Conservation (phyloP, 2,329 filamentous ascomycete genomes). For the Escovopsis sp. region DNA sequence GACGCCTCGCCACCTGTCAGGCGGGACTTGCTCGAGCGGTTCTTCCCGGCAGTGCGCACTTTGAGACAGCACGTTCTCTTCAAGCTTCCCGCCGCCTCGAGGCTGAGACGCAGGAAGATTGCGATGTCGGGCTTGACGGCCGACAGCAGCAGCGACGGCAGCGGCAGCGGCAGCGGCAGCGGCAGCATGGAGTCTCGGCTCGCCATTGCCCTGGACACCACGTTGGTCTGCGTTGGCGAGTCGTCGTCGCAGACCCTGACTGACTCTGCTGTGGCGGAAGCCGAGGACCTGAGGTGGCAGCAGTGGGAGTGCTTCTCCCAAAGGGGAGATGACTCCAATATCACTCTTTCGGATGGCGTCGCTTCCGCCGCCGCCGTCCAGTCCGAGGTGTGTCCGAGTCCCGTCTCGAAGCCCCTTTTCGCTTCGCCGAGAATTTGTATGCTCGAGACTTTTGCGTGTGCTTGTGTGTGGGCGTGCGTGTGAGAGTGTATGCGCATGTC, state of each 20-base stretch:
- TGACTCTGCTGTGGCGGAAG: background rate
- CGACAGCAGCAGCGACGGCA: conserved; percentile 12
- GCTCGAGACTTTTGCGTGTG: too few species aligned
- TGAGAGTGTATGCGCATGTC: too few species aligned
- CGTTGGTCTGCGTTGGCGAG: conserved; percentile 41
- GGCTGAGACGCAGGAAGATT: conserved; percentile 42
- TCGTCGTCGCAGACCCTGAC: background rate
- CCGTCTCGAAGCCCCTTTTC: too few species aligned
- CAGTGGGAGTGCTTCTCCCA: conserved; percentile 49
- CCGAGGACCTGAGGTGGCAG: conserved; percentile 29
- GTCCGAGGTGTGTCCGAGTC: conserved; percentile 46
- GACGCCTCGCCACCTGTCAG: conserved; percentile 15
- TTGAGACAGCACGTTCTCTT: conserved; percentile 56
- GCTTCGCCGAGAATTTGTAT: too few species aligned
- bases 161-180: too few species aligned
- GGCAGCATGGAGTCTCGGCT: conserved; percentile 27
- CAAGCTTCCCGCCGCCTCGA: conserved; percentile 52
- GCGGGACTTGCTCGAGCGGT: conserved; percentile 52
- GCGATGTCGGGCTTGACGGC: conserved; percentile 23
- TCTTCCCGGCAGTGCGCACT: conserved; percentile 50
- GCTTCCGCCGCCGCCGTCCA: conserved; percentile 37
- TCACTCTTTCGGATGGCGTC: conserved; percentile 34
- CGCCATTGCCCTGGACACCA: conserved; percentile 48
- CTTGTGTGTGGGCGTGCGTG: too few species aligned
- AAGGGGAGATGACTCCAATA: conserved; percentile 39